Conservation (phyloP, 2,329 filamentous ascomycete genomes). For the Aspergillus fijiensis region DNA sequence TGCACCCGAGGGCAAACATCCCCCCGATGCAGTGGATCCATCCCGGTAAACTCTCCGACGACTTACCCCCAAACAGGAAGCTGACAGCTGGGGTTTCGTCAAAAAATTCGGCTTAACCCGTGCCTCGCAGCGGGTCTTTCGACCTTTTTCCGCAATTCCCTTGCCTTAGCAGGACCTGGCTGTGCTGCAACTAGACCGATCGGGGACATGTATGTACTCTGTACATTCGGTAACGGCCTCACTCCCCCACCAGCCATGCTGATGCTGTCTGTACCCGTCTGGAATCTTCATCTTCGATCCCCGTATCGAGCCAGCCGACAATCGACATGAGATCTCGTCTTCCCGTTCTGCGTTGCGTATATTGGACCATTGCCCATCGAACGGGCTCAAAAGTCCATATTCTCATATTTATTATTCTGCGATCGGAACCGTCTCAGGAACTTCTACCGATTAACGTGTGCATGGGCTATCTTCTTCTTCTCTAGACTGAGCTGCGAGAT, state of each 20-base stretch:
- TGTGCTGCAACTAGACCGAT: conserved; percentile 23
- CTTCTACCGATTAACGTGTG: background rate
- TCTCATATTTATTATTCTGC: background rate
- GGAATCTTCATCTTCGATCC: background rate
- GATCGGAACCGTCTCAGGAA: background rate
- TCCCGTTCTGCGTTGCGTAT: background rate
- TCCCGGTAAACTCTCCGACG: conserved; percentile 32
- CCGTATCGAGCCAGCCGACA: conserved; percentile 1
- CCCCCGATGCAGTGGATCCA: conserved; percentile 15
- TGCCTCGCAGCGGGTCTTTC: conserved; percentile 6
- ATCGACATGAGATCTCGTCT: background rate
- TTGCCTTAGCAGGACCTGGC: conserved; percentile 9
- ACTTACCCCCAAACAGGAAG: conserved; percentile 27
- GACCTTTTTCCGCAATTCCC: background rate
- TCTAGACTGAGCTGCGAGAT: background rate
- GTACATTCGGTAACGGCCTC: background rate
- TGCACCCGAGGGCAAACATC: background rate
- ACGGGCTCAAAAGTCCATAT: background rate
- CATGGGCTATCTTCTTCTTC: background rate
- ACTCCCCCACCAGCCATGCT: background rate
- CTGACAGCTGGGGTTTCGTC: conserved; percentile 31
- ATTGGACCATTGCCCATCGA: background rate
- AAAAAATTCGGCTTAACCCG: conserved; percentile 14
- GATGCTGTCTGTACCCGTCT: background rate
- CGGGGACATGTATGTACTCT: conserved; percentile 4